These are phyloP conservation scores for Phenoliferia sp. DNA, from an alignment of 1,284 basidiomycete species.

Conservation along the genomic window DNA sequence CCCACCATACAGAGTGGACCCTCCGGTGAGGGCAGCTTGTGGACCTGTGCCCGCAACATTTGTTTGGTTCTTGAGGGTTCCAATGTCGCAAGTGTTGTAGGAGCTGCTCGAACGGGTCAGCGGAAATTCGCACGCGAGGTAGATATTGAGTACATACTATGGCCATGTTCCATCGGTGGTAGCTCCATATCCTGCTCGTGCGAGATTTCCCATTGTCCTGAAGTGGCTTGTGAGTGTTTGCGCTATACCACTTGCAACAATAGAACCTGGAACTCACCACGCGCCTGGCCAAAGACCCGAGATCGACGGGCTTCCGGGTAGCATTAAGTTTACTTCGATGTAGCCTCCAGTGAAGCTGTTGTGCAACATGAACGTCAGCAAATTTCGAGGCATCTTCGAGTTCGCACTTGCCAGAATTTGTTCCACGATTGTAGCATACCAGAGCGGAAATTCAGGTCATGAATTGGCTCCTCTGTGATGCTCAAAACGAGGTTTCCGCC, in stretches of 20 bases:
- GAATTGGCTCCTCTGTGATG: slow-evolving; percentile 56
- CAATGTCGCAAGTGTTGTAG: slow-evolving; percentile 51
- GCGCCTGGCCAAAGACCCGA: slow-evolving; percentile 61
- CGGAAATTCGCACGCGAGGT: neutral
- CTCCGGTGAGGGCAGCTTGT: slow-evolving; percentile 40
- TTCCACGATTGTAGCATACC: slow-evolving; percentile 65
- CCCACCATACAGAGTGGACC: slow-evolving; percentile 21
- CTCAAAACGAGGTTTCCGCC: slow-evolving; percentile 73
- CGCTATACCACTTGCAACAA: too few species aligned
- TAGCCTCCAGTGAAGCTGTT: slow-evolving; percentile 81
- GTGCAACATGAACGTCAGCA: slow-evolving; percentile 22
- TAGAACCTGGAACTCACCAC: slow-evolving; percentile 2
- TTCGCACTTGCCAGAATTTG: slow-evolving; percentile 46
- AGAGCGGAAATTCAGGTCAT: slow-evolving; percentile 66
- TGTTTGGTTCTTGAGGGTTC: slow-evolving; percentile 54
- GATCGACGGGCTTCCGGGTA: slow-evolving; percentile 65
- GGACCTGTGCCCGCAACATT: slow-evolving; percentile 43
- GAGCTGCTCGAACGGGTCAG: slow-evolving; percentile 18
- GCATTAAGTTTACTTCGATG: slow-evolving; percentile 55
- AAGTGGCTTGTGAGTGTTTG: neutral
- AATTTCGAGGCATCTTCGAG: neutral
- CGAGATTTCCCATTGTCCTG: slow-evolving; percentile 81
- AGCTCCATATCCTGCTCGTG: slow-evolving; percentile 72
- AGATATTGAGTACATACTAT: slow-evolving; percentile 45
- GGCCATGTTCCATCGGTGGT: slow-evolving; percentile 65